A percentile compares a stretch with the other conserved stretches of the same genome.
phyloP scores from a whole-genome alignment of 441 rosid species.

The Omphalea diandra region DNA sequence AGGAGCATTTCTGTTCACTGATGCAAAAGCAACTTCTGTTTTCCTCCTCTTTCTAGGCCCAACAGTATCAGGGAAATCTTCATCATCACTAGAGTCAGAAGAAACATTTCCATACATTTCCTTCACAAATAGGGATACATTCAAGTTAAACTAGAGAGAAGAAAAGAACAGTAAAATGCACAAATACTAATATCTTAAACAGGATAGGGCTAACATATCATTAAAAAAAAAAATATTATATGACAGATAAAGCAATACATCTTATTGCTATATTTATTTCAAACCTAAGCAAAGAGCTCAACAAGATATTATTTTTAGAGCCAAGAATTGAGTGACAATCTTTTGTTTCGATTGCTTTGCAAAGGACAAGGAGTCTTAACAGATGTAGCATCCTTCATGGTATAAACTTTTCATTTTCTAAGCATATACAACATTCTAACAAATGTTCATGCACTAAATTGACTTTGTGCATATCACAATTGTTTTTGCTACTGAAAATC shows the following conservation, averaged over 20 bases:
- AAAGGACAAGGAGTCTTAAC: neutral
- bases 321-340: neutral
- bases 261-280: conserved; percentile 4
- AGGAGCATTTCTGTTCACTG: conserved; percentile 37
- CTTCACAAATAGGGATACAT: conserved; percentile 39
- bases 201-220: neutral
- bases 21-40: conserved; percentile 26
- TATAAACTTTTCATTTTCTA: neutral
- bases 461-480: neutral
- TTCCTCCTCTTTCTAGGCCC: conserved; percentile 39
- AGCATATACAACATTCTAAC: neutral
- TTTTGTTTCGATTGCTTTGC: neutral
- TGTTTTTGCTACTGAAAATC: conserved; percentile 2
- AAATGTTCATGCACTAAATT: conserved; percentile 7
- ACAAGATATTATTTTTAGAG: neutral
- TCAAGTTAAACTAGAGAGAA: conserved; percentile 18
- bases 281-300: neutral
- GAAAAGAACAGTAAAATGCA: neutral
- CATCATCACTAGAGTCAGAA: conserved; percentile 67
- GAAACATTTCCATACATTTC: conserved; percentile 68
- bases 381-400: neutral
- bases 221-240: neutral
- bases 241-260: neutral
- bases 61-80: conserved; percentile 48
- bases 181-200: neutral